Evolutionary conservation across 345 rosid species (phyloP).

Genomic region (Fremontodendron californicum): DNA sequence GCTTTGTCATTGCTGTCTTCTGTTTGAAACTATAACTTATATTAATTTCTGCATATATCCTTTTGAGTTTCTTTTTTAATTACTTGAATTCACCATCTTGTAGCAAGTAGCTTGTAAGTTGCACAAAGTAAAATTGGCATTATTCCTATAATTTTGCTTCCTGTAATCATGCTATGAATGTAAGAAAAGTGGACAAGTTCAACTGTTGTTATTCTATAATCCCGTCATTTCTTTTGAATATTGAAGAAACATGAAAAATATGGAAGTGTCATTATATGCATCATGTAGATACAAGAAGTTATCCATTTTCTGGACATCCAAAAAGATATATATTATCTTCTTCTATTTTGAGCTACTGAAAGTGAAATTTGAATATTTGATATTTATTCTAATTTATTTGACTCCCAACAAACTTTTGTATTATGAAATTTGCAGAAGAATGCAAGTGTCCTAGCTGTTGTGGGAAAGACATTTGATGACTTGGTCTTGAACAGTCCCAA

Average conservation of each 20-base stretch:
- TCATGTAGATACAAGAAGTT: not conserved
- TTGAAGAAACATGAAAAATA: not conserved
- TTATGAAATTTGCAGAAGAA: slow-evolving; percentile 46
- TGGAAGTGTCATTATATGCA: not conserved
- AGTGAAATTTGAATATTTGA: not conserved
- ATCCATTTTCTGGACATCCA: not conserved
- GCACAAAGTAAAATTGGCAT: not conserved
- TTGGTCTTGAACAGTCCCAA: slow-evolving; percentile 60
- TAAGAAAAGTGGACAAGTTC: not conserved
- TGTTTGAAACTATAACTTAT: not conserved
- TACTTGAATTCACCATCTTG: not conserved
- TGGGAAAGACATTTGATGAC: slow-evolving; percentile 81
- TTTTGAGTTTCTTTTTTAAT: not conserved
- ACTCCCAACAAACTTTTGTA: not conserved
- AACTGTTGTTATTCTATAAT: not conserved
- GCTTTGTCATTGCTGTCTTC: not conserved
- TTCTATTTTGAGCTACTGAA: not conserved
- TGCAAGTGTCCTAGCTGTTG: slow-evolving; percentile 48
- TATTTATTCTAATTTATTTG: not conserved
- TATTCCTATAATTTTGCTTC: not conserved
- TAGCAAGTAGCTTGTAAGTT: not conserved
- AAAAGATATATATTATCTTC: not conserved
- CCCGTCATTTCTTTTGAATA: not conserved
- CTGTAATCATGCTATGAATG: not conserved
- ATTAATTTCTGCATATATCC: not conserved